Conservation (phyloP, 495 filamentous ascomycete species). For the Chaetomium cochliodes region DNA sequence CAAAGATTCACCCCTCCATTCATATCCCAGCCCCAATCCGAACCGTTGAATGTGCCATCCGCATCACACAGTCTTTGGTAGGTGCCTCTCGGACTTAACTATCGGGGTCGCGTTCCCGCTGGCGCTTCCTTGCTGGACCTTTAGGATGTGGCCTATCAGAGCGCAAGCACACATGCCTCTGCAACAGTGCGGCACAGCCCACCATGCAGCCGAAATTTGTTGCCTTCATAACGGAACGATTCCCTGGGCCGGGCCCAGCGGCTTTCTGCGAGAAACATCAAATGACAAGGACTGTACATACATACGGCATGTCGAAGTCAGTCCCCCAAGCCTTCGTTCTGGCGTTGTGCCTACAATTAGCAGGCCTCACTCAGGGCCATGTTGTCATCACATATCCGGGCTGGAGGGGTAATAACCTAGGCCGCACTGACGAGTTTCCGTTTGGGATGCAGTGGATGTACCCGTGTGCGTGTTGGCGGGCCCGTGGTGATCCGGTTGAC, state of each 20-base stretch:
- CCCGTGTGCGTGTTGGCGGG: neutral
- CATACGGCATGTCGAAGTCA: too few species aligned
- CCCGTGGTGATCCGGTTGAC: neutral
- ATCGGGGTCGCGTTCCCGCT: neutral
- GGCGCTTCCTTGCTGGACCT: neutral
- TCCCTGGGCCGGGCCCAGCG: too few species aligned
- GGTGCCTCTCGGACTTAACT: neutral
- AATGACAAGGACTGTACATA: too few species aligned
- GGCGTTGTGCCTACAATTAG: neutral
- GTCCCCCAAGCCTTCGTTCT: neutral
- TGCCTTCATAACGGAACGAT: neutral
- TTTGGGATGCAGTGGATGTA: conserved; percentile 9
- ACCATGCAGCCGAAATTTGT: neutral
- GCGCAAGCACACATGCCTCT: neutral
- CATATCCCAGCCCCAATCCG: too few species aligned
- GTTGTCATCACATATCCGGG: conserved; percentile 1
- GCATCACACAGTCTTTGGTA: too few species aligned
- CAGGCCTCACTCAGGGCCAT: neutral
- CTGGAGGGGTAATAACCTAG: conserved; percentile 2
- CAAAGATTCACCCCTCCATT: too few species aligned
- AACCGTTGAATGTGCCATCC: too few species aligned
- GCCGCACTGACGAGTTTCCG: neutral
- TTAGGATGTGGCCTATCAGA: neutral
- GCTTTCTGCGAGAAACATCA: too few species aligned
- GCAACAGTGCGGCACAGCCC: neutral